phyloP scores from a whole-genome alignment of 257 asterid genomes.

The Avicennia marina region DNA sequence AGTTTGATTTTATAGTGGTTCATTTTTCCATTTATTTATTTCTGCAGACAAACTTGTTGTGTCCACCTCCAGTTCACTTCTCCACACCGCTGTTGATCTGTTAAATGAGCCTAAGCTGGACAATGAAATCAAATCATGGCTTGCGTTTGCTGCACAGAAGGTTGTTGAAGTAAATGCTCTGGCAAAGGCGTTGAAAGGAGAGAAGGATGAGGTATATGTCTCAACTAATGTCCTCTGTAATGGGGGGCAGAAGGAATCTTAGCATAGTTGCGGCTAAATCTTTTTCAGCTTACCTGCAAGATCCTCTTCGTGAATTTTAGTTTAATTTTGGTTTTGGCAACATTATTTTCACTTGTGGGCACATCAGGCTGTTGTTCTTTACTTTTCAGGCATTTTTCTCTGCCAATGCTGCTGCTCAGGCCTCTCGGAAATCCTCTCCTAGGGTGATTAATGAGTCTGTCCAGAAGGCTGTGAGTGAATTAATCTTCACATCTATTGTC shows the following conservation, averaged over 20 bases:
- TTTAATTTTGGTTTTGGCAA: too few species aligned
- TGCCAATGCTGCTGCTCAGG: slow-evolving; percentile 85
- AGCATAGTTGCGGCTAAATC: neutral
- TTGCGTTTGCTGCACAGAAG: slow-evolving; percentile 96
- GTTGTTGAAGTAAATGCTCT: slow-evolving; percentile 89
- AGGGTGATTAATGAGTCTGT: slow-evolving; percentile 90
- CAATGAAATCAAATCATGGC: slow-evolving; percentile 87
- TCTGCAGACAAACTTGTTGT: slow-evolving; percentile 88
- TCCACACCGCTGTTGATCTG: slow-evolving; percentile 96
- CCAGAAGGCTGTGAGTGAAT: slow-evolving; percentile 88
- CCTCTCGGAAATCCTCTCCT: slow-evolving; percentile 94
- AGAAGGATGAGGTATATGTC: slow-evolving; percentile 66
- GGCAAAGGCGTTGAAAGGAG: slow-evolving; percentile 86
- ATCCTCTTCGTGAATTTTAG: neutral
- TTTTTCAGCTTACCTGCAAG: neutral
- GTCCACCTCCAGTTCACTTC: slow-evolving; percentile 86
- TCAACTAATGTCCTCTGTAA: neutral
- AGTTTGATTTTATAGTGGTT: slow-evolving; percentile 7
- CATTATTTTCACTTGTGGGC: too few species aligned
- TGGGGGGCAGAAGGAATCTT: slow-evolving; percentile 2
- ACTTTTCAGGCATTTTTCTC: slow-evolving; percentile 67
- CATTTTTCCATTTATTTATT: neutral
- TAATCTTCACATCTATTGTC: neutral
- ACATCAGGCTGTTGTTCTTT: neutral
- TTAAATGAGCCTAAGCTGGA: slow-evolving; percentile 85